These are phyloP conservation scores for Magnaporthiopsis incrustans DNA, from an alignment of 2,329 filamentous ascomycete genomes.

Conservation along the genomic window DNA sequence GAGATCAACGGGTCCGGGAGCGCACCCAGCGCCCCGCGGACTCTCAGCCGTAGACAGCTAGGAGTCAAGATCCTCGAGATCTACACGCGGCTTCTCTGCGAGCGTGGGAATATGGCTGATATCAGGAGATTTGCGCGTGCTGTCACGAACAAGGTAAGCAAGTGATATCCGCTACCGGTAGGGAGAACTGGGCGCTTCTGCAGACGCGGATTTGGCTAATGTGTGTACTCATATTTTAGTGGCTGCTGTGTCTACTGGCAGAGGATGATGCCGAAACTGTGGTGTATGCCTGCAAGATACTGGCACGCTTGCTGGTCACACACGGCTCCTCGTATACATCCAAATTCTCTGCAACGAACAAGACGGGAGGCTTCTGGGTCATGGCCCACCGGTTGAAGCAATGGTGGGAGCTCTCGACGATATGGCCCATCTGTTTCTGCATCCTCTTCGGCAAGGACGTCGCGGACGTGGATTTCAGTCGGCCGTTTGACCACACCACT, in stretches of 20 bases:
- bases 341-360: conserved; percentile 61
- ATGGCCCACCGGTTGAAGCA: conserved; percentile 73
- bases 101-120: conserved; percentile 56
- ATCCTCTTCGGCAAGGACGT: conserved; percentile 83
- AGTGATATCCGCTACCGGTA: neutral
- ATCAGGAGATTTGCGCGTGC: conserved; percentile 87
- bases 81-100: conserved; percentile 71
- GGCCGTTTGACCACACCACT: conserved; percentile 64
- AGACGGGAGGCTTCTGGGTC: conserved; percentile 80
- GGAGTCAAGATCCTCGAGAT: conserved; percentile 69
- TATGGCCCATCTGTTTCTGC: conserved; percentile 85
- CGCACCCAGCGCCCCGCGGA: conserved; percentile 22
- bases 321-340: conserved; percentile 75
- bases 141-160: conserved; percentile 81
- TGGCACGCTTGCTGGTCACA: conserved; percentile 73
- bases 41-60: conserved; percentile 58
- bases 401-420: conserved; percentile 78
- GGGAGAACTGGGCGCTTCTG: conserved; percentile 21
- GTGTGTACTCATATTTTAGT: conserved; percentile 39
- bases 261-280: conserved; percentile 81
- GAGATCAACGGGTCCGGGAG: conserved; percentile 23
- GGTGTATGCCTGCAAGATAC: conserved; percentile 69
- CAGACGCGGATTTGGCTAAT: conserved; percentile 43
- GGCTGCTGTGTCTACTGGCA: conserved; percentile 83
- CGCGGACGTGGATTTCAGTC: conserved; percentile 62